Base-by-base conservation (phyloP, 441 rosid genomes). In the Gossypium schwendimanii region DNA sequence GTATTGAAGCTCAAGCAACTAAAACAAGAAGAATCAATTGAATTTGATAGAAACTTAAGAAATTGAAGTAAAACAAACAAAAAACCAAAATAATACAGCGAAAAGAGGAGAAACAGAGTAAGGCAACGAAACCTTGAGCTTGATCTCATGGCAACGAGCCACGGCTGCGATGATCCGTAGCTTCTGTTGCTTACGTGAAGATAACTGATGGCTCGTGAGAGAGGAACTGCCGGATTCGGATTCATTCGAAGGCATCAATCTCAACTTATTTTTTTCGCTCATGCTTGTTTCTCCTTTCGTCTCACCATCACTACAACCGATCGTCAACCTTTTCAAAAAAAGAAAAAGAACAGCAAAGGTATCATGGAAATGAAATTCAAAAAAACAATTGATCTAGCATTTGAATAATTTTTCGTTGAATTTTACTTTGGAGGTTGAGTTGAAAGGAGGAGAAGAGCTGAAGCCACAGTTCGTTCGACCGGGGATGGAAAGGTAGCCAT, bases 391-490 rank as follows among this genome's bases (percentile, higher is more conserved):
- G 17, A 45, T 18, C 3, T 24, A 64, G 58, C 15, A 1, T 3
- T 45, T 64, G 17, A 64, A 26, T 44, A 18, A 20, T 6, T 65
- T 47, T 6, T n/a, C 21, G 18, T 47, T 47, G 36, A 24, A 63
- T 67, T 76, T 9, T 78, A 83, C 91, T 78, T 70, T 50, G 77
- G 73, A 33, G 83, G 83, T 52, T 86, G 72, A 74, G 85, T 33
- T 44, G 91, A 88, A 84, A 94, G 97, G 12, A 87, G 90, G 79
- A 94, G 91, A 12, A 94, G 98, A 73, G 94, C 85, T 18, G 97
- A 86, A 77, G 97, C 98, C n/a, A 81, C 96, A 2, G 79, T 69
- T 81, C 76, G 85, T 80, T 92, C 99, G 33, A 75, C 76, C 60
- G 83, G 67, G 53, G 89, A 84, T 47, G 99, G 98, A 84, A 91